These are phyloP conservation scores for Tulasnella sp. DNA, from an alignment of 768 basidiomycete species.

Conservation along the genomic window DNA sequence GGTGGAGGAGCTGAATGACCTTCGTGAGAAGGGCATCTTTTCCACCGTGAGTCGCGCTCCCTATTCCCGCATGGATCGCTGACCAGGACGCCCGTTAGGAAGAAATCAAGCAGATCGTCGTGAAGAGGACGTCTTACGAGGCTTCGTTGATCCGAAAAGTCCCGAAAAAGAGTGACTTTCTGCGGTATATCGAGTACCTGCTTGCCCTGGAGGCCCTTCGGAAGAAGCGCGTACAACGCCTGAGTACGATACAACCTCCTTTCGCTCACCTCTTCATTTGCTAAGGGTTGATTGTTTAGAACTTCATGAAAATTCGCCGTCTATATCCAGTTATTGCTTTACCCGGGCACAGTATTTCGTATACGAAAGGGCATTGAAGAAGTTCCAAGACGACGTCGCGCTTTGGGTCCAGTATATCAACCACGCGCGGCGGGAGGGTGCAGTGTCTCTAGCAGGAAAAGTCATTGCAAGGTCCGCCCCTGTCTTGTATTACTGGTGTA, in stretches of 20 bases:
- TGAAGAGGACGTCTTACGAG: constrained; percentile 73
- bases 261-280: neutral
- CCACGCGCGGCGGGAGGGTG: constrained; percentile 67
- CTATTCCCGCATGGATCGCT: neutral
- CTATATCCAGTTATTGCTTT: constrained; percentile 74
- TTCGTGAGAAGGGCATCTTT: constrained; percentile 75
- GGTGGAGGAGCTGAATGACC: constrained; percentile 90
- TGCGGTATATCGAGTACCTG: constrained; percentile 87
- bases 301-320: constrained; percentile 31
- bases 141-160: constrained; percentile 69
- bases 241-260: constrained; percentile 38
- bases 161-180: constrained; percentile 74
- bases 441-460: constrained; percentile 64
- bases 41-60: constrained; percentile 39
- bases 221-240: constrained; percentile 55
- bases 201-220: constrained; percentile 75
- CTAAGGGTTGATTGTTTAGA: neutral
- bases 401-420: constrained; percentile 86
- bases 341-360: constrained; percentile 78
- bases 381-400: constrained; percentile 76
- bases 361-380: constrained; percentile 77
- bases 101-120: constrained; percentile 77
- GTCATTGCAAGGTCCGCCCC: constrained; percentile 62
- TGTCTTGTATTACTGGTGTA: too few species aligned
- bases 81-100: constrained; percentile 29